Conservation (phyloP, 1,284 basidiomycete species). For the Leccinum angustisporum region DNA sequence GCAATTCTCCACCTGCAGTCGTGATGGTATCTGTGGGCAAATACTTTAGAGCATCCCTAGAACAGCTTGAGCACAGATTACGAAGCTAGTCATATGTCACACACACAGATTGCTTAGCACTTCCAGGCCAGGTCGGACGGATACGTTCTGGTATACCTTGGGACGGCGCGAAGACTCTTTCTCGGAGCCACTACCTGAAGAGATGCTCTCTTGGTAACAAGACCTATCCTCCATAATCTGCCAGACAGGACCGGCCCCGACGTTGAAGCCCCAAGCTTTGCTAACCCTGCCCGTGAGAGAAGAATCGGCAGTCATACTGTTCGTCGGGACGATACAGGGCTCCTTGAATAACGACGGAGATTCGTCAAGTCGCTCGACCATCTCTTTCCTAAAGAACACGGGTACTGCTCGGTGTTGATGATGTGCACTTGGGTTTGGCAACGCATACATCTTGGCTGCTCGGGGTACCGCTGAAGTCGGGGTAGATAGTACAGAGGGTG, state of each 20-base stretch:
- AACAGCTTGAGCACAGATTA: conserved; percentile 5
- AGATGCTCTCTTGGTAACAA: conserved; percentile 68
- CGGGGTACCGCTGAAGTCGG: conserved; percentile 30
- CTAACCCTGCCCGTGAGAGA: conserved; percentile 41
- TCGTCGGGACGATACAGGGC: conserved; percentile 31
- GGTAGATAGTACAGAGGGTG: conserved; percentile 22
- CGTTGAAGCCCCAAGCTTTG: conserved; percentile 68
- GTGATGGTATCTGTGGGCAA: conserved; percentile 51
- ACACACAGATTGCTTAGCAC: conserved; percentile 48
- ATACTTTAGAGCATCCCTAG: conserved; percentile 56
- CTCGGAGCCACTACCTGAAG: conserved; percentile 33
- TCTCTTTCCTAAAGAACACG: conserved; percentile 48
- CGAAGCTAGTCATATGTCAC: conserved; percentile 28
- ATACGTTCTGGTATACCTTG: conserved; percentile 50
- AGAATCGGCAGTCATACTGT: conserved; percentile 36
- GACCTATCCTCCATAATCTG: conserved; percentile 70
- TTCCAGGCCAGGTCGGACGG: conserved; percentile 44
- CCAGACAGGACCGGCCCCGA: conserved; percentile 72
- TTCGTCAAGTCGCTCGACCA: conserved; percentile 54
- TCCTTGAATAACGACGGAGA: conserved; percentile 41
- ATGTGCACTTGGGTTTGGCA: conserved; percentile 60
- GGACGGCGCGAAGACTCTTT: conserved; percentile 53
- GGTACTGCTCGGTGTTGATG: conserved; percentile 68
- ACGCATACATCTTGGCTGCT: conserved; percentile 49
- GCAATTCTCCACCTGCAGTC: conserved; percentile 47